Evolutionary conservation across 352 stramenopile genomes (phyloP).

Genomic region (Globisporangium uncinulatum): DNA sequence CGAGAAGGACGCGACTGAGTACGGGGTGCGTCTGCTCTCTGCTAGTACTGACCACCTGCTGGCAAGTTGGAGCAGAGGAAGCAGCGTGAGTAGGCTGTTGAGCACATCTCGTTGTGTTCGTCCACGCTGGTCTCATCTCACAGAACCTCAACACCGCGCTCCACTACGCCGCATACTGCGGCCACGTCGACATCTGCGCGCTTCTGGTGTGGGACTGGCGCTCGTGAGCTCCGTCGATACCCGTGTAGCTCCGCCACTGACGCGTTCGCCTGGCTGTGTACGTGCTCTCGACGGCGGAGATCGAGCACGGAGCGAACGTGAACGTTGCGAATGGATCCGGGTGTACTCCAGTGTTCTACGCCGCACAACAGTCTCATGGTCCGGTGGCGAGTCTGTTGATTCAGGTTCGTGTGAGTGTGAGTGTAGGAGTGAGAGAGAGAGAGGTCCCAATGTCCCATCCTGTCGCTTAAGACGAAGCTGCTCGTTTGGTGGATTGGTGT

Average conservation of each 20-base stretch:
- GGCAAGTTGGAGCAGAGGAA: no score
- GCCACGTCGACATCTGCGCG: slow-evolving; percentile 31
- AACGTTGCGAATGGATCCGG: slow-evolving; percentile 46
- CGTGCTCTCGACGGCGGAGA: slow-evolving; percentile 9
- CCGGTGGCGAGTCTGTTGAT: slow-evolving; percentile 43
- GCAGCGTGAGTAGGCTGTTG: no score
- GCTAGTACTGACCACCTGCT: background rate
- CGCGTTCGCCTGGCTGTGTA: background rate
- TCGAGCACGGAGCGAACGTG: slow-evolving; percentile 45
- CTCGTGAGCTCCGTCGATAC: no score
- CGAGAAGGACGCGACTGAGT: slow-evolving; percentile 40
- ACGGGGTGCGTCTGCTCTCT: slow-evolving; percentile 27
- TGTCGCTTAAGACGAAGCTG: no score
- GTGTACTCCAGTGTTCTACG: slow-evolving; percentile 72
- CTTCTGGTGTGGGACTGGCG: slow-evolving; percentile 34
- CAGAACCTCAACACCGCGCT: slow-evolving; percentile 57
- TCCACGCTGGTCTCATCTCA: background rate
- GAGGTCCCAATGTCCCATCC: no score
- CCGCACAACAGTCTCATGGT: slow-evolving; percentile 45
- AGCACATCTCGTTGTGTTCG: background rate
- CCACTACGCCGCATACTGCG: slow-evolving; percentile 77
- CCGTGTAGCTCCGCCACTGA: no score
- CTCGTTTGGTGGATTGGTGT: background rate
- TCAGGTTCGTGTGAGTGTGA: slow-evolving; percentile 21
- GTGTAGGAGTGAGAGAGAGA: no score